phyloP scores from a whole-genome alignment of 352 stramenopile genomes.

The Globisporangium yorkense region DNA sequence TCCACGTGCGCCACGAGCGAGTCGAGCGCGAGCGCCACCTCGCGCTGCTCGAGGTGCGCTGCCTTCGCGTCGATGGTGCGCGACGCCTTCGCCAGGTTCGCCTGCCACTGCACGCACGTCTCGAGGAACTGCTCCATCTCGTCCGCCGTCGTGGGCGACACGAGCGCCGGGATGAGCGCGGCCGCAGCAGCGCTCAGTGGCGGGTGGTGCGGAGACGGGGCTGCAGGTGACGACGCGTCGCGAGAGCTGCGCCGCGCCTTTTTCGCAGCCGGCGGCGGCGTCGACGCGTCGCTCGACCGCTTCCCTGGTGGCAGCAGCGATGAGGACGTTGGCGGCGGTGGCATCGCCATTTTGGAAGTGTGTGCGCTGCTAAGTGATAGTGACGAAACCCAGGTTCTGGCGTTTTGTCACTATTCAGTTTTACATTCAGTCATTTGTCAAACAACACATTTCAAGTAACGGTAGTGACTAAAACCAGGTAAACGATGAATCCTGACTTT shows the following conservation, averaged over 20 bases:
- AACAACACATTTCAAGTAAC: too few species aligned
- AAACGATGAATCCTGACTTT: too few species aligned
- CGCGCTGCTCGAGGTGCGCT: conserved; percentile 5
- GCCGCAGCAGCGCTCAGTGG: background rate
- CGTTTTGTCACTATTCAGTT: too few species aligned
- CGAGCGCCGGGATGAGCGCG: background rate
- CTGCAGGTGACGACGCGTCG: too few species aligned
- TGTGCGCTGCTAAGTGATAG: too few species aligned
- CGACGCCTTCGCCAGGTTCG: background rate
- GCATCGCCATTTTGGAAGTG: background rate
- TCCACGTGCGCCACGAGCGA: conserved; percentile 35
- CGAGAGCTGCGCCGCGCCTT: background rate
- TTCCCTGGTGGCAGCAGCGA: background rate
- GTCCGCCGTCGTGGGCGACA: conserved; percentile 2
- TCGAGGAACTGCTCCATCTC: conserved; percentile 5
- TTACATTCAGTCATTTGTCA: too few species aligned
- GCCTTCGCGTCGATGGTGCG: conserved; percentile 1
- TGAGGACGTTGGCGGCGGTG: background rate
- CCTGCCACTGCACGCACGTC: conserved; percentile 7
- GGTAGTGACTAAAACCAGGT: too few species aligned
- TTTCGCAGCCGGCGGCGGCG: background rate
- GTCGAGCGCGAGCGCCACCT: conserved; percentile 26
- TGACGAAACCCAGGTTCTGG: too few species aligned
- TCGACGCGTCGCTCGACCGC: background rate
- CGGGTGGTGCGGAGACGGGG: too few species aligned